These are phyloP conservation scores for Fusarium continuum DNA, from an alignment of 2,329 filamentous ascomycete genomes.

Conservation along the genomic window DNA sequence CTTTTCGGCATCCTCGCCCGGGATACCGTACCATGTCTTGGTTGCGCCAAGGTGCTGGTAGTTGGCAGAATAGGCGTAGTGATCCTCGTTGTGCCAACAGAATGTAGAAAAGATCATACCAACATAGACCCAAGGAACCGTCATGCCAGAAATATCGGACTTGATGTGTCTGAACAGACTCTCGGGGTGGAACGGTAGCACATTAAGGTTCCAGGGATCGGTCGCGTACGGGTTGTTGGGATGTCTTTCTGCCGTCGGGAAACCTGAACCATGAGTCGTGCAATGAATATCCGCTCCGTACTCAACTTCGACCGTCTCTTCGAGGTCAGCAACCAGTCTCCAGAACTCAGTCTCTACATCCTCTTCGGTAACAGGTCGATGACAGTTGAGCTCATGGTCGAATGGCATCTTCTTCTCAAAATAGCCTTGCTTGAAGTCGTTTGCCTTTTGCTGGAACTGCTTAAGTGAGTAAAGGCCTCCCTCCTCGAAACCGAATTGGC, in stretches of 20 bases:
- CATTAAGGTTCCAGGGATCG: constrained; percentile 95
- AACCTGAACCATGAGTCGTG: constrained; percentile 96
- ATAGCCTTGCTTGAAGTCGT: constrained; percentile 93
- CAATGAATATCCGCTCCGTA: constrained; percentile 99
- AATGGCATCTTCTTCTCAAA: constrained; percentile 91
- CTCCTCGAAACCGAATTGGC: constrained; percentile 97
- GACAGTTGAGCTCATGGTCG: constrained; percentile 83
- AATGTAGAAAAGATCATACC: constrained; percentile 99
- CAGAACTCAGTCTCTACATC: constrained; percentile 98
- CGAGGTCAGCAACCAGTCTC: constrained; percentile 91
- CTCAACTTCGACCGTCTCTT: constrained; percentile 96
- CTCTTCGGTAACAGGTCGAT: constrained; percentile 86
- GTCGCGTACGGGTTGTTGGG: constrained; percentile 86
- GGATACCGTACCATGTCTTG: constrained; percentile 99
- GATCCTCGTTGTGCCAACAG: constrained; percentile 99
- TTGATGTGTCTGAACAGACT: constrained; percentile 98
- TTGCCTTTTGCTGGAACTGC: constrained; percentile 95
- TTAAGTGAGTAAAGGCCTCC: constrained; percentile 94
- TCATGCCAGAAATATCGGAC: constrained; percentile 98
- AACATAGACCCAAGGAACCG: constrained; percentile 98
- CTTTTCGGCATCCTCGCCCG: constrained; percentile 89
- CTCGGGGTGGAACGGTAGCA: constrained; percentile 88
- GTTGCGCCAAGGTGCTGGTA: constrained; percentile 98
- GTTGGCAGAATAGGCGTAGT: constrained; percentile 97
- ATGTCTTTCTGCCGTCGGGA: constrained; percentile 91